Percentiles rank a stretch among this genome's conserved stretches.
Evolutionary conservation across 2,329 filamentous ascomycete genomes (phyloP).

Genomic region (Penicillium sp.): DNA sequence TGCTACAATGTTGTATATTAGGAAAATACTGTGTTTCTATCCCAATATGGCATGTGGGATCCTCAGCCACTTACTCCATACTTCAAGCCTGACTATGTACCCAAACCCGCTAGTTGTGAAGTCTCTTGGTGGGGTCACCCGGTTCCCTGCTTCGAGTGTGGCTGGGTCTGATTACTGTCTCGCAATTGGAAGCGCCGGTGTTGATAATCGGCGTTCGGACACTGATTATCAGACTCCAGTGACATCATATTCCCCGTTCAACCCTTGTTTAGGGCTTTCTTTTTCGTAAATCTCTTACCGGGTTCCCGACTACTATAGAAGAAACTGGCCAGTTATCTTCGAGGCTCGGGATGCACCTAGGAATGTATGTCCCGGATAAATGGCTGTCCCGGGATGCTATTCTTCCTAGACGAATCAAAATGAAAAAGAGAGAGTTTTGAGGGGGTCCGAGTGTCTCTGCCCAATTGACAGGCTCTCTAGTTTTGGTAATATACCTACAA

Average conservation of each 20-base stretch:
- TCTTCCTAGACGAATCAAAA: not conserved
- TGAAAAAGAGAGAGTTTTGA: not conserved
- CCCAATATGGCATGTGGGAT: not conserved
- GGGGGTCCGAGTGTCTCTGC: conserved; percentile 1
- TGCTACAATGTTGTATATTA: not conserved
- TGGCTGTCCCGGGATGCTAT: not conserved
- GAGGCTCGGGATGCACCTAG: not conserved
- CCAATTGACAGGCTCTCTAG: not conserved
- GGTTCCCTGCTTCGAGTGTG: conserved; percentile 4
- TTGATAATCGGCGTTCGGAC: not conserved
- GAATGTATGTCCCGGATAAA: not conserved
- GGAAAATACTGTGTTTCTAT: not conserved
- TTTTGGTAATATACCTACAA: not conserved
- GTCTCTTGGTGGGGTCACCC: not conserved
- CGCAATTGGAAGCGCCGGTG: not conserved
- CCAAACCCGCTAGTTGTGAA: not conserved
- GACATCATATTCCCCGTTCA: conserved; percentile 4
- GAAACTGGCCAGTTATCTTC: not conserved
- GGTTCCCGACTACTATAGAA: not conserved
- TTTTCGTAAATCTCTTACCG: not conserved
- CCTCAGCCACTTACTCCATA: conserved; percentile 6
- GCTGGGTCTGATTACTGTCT: not conserved
- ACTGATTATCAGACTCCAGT: not conserved
- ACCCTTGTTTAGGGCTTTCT: not conserved
- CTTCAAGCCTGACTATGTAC: not conserved